A percentile compares a stretch with the other conserved stretches of the same genome.
phyloP scores from a whole-genome alignment of 768 basidiomycete species.

The Collybia sp. region DNA sequence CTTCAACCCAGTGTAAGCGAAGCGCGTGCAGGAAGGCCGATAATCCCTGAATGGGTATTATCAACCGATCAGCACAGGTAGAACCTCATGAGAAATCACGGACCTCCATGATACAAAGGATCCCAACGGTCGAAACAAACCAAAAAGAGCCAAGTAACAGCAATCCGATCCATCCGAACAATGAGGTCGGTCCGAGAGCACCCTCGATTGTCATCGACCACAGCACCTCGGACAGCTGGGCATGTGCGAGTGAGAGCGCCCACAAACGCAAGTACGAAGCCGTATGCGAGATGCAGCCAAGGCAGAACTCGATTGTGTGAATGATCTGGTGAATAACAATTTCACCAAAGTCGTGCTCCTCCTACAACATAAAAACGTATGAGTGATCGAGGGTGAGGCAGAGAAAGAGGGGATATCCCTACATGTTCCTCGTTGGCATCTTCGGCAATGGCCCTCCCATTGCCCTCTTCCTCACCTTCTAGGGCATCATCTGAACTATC shows the following conservation, averaged over 20 bases:
- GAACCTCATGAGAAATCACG: slow-evolving; percentile 22
- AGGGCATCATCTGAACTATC: slow-evolving; percentile 57
- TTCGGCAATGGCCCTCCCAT: slow-evolving; percentile 70
- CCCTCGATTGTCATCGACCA: slow-evolving; percentile 82
- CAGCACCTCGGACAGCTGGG: slow-evolving; percentile 92
- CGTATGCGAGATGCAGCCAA: slow-evolving; percentile 98
- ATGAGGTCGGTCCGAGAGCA: slow-evolving; percentile 55
- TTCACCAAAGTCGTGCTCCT: slow-evolving; percentile 91
- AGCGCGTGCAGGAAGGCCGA: slow-evolving; percentile 96
- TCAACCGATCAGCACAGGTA: slow-evolving; percentile 10
- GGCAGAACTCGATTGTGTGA: slow-evolving; percentile 98
- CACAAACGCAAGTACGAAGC: slow-evolving; percentile 91
- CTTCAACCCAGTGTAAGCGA: slow-evolving; percentile 97
- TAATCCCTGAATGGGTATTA: slow-evolving; percentile 55
- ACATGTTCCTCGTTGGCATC: slow-evolving; percentile 73
- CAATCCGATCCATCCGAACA: slow-evolving; percentile 55
- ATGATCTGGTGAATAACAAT: slow-evolving; percentile 96
- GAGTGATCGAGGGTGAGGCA: slow-evolving; percentile 7
- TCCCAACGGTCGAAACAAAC: slow-evolving; percentile 70
- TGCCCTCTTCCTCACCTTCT: slow-evolving; percentile 79
- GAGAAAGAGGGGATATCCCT: slow-evolving; percentile 27
- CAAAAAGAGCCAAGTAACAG: slow-evolving; percentile 59
- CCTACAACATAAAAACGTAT: slow-evolving; percentile 28
- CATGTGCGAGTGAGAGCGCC: slow-evolving; percentile 97
- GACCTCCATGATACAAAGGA: slow-evolving; percentile 96